These are phyloP conservation scores for Puccinia coronata DNA, from an alignment of 1,284 basidiomycete genomes.

Conservation along the genomic window DNA sequence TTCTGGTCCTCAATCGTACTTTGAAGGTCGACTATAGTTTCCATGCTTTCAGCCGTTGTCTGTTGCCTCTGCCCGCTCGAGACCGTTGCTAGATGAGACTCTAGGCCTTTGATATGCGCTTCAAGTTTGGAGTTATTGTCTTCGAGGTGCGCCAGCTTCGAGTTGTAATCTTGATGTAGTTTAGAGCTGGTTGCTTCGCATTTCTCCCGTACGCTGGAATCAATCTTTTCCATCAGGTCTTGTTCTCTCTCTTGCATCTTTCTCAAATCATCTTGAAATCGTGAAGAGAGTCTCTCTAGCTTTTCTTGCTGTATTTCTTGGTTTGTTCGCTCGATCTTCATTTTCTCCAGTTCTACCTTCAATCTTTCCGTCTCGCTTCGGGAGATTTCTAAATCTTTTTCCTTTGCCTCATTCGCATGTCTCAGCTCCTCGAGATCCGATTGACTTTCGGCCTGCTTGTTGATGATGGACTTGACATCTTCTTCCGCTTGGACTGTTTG, in stretches of 20 bases:
- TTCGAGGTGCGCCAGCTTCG: conserved; percentile 27
- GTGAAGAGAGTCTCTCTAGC: background rate
- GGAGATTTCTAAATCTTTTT: conserved; percentile 8
- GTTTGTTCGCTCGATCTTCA: conserved; percentile 28
- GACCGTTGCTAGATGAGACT: conserved; percentile 22
- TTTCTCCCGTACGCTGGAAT: conserved; percentile 14
- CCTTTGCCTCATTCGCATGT: conserved; percentile 6
- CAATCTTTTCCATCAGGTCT: conserved; percentile 9
- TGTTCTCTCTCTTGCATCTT: conserved; percentile 35
- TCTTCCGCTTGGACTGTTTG: conserved; percentile 6
- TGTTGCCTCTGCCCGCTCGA: conserved; percentile 28
- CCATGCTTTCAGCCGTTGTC: conserved; percentile 45
- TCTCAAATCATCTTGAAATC: conserved; percentile 16
- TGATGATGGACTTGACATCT: conserved; percentile 21
- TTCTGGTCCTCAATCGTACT: conserved; percentile 46
- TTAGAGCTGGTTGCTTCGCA: conserved; percentile 1
- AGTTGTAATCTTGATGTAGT: conserved; percentile 28
- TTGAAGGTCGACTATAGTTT: conserved; percentile 48
- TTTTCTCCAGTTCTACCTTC: conserved; percentile 15
- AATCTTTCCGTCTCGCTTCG: conserved; percentile 21
- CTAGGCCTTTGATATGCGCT: conserved; percentile 28
- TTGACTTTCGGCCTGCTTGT: conserved; percentile 28
- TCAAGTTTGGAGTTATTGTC: conserved; percentile 34
- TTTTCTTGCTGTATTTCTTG: conserved; percentile 35
- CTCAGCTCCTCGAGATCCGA: background rate